These are phyloP conservation scores for Populus euphratica DNA, from an alignment of 345 rosid species.

Conservation along the genomic window DNA sequence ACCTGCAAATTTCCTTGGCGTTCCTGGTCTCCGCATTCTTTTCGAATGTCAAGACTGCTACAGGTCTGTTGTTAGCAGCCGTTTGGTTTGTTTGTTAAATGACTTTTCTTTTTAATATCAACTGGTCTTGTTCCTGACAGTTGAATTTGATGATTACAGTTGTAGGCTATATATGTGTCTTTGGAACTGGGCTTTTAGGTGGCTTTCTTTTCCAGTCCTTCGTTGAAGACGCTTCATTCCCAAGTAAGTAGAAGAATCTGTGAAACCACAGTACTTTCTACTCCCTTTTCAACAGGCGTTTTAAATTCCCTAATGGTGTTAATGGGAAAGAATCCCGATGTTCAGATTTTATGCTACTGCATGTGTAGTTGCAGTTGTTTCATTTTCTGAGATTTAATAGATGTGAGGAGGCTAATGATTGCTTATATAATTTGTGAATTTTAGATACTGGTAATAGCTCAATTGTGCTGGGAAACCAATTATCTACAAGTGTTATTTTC, in stretches of 20 bases:
- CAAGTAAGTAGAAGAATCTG: constrained; percentile 51
- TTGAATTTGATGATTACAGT: constrained; percentile 43
- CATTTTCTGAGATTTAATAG: not conserved
- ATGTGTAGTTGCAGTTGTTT: not conserved
- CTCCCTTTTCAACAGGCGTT: not conserved
- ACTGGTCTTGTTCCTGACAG: constrained; percentile 8
- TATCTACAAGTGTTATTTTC: not conserved
- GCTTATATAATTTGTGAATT: not conserved
- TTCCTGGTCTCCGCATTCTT: constrained; percentile 66
- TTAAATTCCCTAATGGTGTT: not conserved
- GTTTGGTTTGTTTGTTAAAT: not conserved
- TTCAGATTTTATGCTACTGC: constrained; percentile 1
- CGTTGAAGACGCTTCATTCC: constrained; percentile 61
- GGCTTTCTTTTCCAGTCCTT: constrained; percentile 62
- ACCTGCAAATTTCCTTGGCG: constrained; percentile 78
- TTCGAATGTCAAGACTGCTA: constrained; percentile 72
- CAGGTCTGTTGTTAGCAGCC: constrained; percentile 50
- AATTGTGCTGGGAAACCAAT: not conserved
- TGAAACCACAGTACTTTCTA: not conserved
- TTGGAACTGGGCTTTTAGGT: constrained; percentile 84
- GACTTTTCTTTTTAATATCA: not conserved
- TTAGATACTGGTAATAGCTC: not conserved
- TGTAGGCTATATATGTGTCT: constrained; percentile 56
- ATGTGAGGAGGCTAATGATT: not conserved
- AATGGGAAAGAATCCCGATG: not conserved